Evolutionary conservation across 2,329 filamentous ascomycete species (phyloP), one percentile per base, ranked within the genome.

Genomic region (Colletotrichum lini): DNA sequence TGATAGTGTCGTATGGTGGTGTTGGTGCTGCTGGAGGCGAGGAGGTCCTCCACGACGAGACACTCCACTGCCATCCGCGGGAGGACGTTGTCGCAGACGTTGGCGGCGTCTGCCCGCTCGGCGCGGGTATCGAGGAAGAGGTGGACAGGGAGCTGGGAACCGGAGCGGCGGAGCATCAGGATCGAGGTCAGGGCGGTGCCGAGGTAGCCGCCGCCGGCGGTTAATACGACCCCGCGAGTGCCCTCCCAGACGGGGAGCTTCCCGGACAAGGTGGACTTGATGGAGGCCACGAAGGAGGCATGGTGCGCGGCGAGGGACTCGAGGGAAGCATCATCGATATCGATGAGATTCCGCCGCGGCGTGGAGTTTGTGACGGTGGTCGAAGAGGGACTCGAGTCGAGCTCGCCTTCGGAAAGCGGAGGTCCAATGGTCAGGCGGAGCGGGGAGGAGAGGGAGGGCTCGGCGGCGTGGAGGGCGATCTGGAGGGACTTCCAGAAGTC

Each of bases 131-230:
- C 80, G 65, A 83, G 71, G 49, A 82, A 79, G 15, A 83, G 74
- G 67, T 81, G 76, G 4, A 88, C 83, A 0, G 87, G 87, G 10
- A 89, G 77, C 4, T 76, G 81, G 40, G 85, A 87, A 26, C 86
- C 87, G 9, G 82, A 82, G 53, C 83, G 83, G 15, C 87, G 85
- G 30, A 88, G 80, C 83, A 88, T 87, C 13, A 85, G 82, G 23
- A 89, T 77, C 3, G 86, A 84, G 4, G 85, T 83, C 21, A 89
- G 74, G 59, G 86, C 84, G 10, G 86, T 82, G 1, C 86, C 85
- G 57, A 88, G 80, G 74, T 87, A 86, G 13, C 79, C 76, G 0
- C 81, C 79, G 12, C 85, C 84, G 3, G 85, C 85, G 2, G 85
- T 86, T 26, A 86, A 86, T 49, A 89, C 86, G 44, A 89, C 80